Evolutionary conservation across 1,139 yeast genomes (phyloP).

Genomic region (Diutina rugosa): DNA sequence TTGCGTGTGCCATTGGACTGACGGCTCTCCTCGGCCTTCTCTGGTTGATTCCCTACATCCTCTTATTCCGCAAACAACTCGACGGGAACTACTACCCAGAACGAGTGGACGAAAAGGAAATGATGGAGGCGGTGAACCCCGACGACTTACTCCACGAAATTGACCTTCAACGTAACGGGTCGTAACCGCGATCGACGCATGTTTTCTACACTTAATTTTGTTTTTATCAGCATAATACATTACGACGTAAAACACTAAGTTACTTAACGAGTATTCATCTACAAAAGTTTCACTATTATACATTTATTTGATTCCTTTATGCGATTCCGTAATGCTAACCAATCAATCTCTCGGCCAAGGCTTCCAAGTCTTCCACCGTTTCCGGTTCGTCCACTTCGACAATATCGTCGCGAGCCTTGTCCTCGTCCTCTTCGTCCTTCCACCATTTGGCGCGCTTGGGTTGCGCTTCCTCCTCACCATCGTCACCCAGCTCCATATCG

Average conservation of each 20-base stretch:
- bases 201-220: not conserved
- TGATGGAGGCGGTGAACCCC: slow-evolving; percentile 58
- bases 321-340: slow-evolving; percentile 2
- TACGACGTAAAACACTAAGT: not conserved
- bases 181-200: not conserved
- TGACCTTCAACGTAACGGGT: slow-evolving; percentile 21
- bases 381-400: slow-evolving; percentile 81
- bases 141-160: slow-evolving; percentile 48
- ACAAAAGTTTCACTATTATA: not conserved
- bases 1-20: slow-evolving; percentile 61
- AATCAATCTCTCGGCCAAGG: slow-evolving; percentile 60
- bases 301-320: not conserved
- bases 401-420: slow-evolving; percentile 16
- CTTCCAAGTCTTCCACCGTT: slow-evolving; percentile 87
- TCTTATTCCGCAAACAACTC: slow-evolving; percentile 24
- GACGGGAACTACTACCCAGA: slow-evolving; percentile 9
- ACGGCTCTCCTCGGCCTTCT: slow-evolving; percentile 52
- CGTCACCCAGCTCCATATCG: slow-evolving; percentile 14
- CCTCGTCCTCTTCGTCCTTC: slow-evolving; percentile 19
- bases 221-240: not conserved
- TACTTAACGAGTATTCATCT: not conserved
- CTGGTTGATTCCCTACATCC: slow-evolving; percentile 43
- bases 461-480: slow-evolving; percentile 22
- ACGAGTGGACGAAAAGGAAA: slow-evolving; percentile 53
- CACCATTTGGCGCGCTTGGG: slow-evolving; percentile 56